These are phyloP conservation scores for Metarhizium album DNA, from an alignment of 2,329 filamentous ascomycete species.

Conservation along the genomic window DNA sequence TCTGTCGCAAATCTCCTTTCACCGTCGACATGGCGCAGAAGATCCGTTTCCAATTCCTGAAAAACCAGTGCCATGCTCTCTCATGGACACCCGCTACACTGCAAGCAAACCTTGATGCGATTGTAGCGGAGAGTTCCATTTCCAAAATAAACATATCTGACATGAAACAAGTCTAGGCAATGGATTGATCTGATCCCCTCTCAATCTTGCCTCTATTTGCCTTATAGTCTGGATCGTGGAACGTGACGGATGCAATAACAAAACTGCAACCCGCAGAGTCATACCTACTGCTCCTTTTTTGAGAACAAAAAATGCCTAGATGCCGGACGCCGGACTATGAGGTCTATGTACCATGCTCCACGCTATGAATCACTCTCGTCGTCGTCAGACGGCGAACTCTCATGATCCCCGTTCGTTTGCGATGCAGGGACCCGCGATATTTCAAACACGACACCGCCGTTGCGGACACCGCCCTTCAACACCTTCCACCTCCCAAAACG, in stretches of 20 bases:
- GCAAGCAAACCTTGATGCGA: too few species aligned
- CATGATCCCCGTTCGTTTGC: conserved; percentile 23
- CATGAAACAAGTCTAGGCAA: too few species aligned
- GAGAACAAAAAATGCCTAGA: not conserved
- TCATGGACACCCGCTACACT: too few species aligned
- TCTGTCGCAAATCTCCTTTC: too few species aligned
- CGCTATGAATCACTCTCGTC: conserved; percentile 13
- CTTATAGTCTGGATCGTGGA: not conserved
- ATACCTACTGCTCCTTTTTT: not conserved
- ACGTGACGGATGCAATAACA: not conserved
- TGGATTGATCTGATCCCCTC: not conserved
- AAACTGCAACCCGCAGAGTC: not conserved
- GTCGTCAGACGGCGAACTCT: conserved; percentile 11
- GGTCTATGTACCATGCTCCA: not conserved
- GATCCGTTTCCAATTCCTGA: too few species aligned
- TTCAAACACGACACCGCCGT: conserved; percentile 83
- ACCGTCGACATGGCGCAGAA: too few species aligned
- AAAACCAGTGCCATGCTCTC: too few species aligned
- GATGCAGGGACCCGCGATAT: conserved; percentile 42
- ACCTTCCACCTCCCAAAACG: conserved; percentile 74
- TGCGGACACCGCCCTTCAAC: conserved; percentile 50
- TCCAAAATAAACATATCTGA: too few species aligned
- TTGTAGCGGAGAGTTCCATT: too few species aligned
- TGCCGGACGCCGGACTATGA: not conserved
- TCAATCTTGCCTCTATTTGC: not conserved